Evolutionary conservation across 768 basidiomycete genomes (phyloP), one percentile per base, ranked within the genome.

Genomic region (Tylopilus balloui): DNA sequence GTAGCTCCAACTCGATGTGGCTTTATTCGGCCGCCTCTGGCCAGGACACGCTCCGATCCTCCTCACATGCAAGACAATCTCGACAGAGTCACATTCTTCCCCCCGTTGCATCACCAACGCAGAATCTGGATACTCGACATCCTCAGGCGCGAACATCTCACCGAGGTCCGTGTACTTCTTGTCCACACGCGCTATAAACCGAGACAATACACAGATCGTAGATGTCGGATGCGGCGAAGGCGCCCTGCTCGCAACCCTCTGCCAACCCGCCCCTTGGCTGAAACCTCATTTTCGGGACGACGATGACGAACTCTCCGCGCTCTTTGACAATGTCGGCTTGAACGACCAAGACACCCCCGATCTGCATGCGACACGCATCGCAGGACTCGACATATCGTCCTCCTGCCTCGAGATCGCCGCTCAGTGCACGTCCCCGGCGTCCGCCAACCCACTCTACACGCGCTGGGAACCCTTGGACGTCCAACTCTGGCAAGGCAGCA

Each of bases 191-290:
- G 20, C 23, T 24, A 52, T 25, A 28, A 43, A 38, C 34, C n/a
- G n/a, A n/a, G n/a, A 17, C 23, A 44, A 24, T 20, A 11, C 21
- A 19, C 50, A 91, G 88, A 74, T 92, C 7, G 71, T 92, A 41
- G 91, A 94, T 58, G 72, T 91, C 23, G 91, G 91, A 4, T 94
- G 91, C 57, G 91, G 91, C 34, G 82, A 88, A 66, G 91, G 91
- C 19, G 73, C 81, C 32, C 74, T 93, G 8, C 78, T 93, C 13
- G 64, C 73, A 0, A 76, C 81, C 10, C 79, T 94, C 11, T 79
- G 79, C 54, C 83, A 87, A 59, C 85, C 91, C 0, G 81, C 90
- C 1, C 82, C 84, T 1, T 86, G 86, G 79, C 76, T 84, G 21
- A 32, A 71, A n/a, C 66, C 70, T 24, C 35, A 27, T 55, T 65